Percentiles rank a stretch among this genome's conserved stretches.
phyloP scores from a whole-genome alignment of 768 basidiomycete species.

The Porphyrellus cyaneotinctus region DNA sequence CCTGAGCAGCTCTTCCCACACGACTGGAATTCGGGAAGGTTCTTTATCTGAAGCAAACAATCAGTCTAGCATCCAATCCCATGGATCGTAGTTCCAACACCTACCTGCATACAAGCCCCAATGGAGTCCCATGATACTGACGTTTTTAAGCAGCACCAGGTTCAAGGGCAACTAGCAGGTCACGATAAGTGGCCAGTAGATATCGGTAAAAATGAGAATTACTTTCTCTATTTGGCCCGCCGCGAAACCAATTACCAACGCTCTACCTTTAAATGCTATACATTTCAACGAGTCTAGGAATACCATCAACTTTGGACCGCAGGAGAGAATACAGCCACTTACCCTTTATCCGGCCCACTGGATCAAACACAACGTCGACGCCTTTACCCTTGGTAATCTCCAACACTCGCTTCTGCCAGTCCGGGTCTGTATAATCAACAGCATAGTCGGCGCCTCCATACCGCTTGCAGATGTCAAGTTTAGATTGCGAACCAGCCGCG shows the following conservation, averaged over 20 bases:
- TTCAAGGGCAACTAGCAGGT: slow-evolving; percentile 73
- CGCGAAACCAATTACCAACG: slow-evolving; percentile 80
- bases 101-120: slow-evolving; percentile 80
- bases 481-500: slow-evolving; percentile 75
- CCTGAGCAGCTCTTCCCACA: slow-evolving; percentile 72
- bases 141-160: slow-evolving; percentile 78
- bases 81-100: slow-evolving; percentile 24
- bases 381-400: slow-evolving; percentile 80
- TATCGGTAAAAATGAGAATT: not conserved
- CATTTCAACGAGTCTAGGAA: slow-evolving; percentile 78
- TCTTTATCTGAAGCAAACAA: slow-evolving; percentile 51
- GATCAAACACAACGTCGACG: slow-evolving; percentile 84
- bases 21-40: slow-evolving; percentile 52
- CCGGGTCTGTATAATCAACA: slow-evolving; percentile 71
- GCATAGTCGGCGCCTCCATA: slow-evolving; percentile 80
- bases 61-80: not conserved
- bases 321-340: slow-evolving; percentile 4
- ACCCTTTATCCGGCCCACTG: slow-evolving; percentile 77
- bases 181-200: slow-evolving; percentile 2
- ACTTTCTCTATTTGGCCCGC: slow-evolving; percentile 25
- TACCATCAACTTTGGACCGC: not conserved
- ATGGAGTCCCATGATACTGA: slow-evolving; percentile 77
- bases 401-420: slow-evolving; percentile 90
- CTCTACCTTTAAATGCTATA: slow-evolving; percentile 91
- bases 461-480: slow-evolving; percentile 72